phyloP scores from a whole-genome alignment of 2,329 filamentous ascomycete species.

The Aaosphaeria pasadenensis region DNA sequence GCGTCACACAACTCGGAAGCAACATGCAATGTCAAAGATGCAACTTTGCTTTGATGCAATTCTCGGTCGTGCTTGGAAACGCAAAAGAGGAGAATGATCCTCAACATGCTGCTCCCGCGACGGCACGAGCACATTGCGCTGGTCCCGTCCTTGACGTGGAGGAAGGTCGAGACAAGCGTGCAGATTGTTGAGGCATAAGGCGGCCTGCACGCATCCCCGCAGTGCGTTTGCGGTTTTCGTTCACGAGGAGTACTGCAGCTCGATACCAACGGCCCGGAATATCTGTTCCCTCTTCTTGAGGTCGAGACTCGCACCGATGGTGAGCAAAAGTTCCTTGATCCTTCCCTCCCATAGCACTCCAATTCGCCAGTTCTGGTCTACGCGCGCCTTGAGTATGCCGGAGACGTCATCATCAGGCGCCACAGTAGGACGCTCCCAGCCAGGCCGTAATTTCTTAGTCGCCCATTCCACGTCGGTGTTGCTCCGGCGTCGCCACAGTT shows the following conservation, averaged over 20 bases:
- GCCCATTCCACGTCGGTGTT: slow-evolving; percentile 44
- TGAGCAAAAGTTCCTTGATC: slow-evolving; percentile 89
- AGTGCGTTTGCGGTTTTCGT: slow-evolving; percentile 13
- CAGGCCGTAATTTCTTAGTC: slow-evolving; percentile 40
- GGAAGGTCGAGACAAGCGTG: background rate
- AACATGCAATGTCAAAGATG: slow-evolving; percentile 7
- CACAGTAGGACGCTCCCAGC: slow-evolving; percentile 33
- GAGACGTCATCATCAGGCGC: slow-evolving; percentile 64
- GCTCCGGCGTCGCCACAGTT: slow-evolving; percentile 73
- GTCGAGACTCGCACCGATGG: slow-evolving; percentile 82
- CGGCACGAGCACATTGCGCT: too few species aligned
- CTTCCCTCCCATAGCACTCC: slow-evolving; percentile 90
- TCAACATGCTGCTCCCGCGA: background rate
- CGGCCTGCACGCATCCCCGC: background rate
- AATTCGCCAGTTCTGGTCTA: slow-evolving; percentile 85
- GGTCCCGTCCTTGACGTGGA: too few species aligned
- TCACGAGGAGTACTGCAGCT: slow-evolving; percentile 81
- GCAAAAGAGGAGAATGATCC: background rate
- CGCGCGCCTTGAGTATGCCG: slow-evolving; percentile 83
- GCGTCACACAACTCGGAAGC: slow-evolving; percentile 21
- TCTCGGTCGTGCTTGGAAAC: too few species aligned
- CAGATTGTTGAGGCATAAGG: slow-evolving; percentile 1
- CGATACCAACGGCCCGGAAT: slow-evolving; percentile 72
- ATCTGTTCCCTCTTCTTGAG: slow-evolving; percentile 72
- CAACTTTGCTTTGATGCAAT: background rate